Evolutionary conservation across 148 eudicot species (phyloP), one percentile per base, ranked within the genome.

Genomic region (Dianthus caryophyllus): DNA sequence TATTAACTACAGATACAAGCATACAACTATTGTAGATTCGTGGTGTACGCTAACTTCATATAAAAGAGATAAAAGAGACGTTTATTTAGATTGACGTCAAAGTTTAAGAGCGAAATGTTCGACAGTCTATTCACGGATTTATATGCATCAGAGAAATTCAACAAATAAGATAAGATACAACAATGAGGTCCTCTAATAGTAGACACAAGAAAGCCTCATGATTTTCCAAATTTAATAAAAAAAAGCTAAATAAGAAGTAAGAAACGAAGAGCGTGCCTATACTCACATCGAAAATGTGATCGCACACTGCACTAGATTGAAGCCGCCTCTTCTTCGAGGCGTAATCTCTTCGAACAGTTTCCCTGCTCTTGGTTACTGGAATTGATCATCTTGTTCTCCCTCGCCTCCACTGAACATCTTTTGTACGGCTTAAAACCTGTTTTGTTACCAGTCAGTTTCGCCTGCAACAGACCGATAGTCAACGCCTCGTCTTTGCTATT

Each of bases 351-450:
- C 60, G 94, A 75, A 53, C 87, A 75, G 69, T 83, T 81, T 78
- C 82, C 88, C 61, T 84, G 95, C 24, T 81, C 91, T 69, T 83
- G 86, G 76, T 66, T 41, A 59, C 72, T 64, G 39, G 62, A 72
- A 41, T 66, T 73, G 58, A 73, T 70, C 66, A 76, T 73, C 76
- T 68, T 74, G 73, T 78, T 78, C 60, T 85, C 96, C 55, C 81
- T 81, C 18, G 86, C 98, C 80, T 89, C 96, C 68, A 84, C 50
- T 6, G 96, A 88, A 67, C 97, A 94, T 79, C 98, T 83, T 79
- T 90, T 90, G 73, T 94, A 94, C 10, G 98, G 98, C 82, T 88
- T 94, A 71, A 94, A 94, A 13, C 98, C 98, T 61, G 92, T 94
- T 81, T 76, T 80, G 6, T 77, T 71, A 13, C 77, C 72, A 67